Evolutionary conservation across 352 stramenopile genomes (phyloP), one percentile per base, ranked within the genome.

Genomic region (Phytophthora uliginosa): DNA sequence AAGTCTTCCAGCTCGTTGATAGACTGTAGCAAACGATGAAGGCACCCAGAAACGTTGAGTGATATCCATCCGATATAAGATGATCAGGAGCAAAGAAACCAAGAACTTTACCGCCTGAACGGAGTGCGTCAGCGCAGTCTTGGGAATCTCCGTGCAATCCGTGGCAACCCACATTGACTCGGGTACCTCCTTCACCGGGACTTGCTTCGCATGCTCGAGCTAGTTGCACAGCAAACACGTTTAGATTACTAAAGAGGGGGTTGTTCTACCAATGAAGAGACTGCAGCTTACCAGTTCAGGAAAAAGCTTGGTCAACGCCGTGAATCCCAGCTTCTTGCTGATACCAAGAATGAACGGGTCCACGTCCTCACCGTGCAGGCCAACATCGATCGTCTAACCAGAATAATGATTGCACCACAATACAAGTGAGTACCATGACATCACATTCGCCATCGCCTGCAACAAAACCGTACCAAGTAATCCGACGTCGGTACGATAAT

Each of bases 291-390:
- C 88, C 64, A 95, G 70, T 36, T 95, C 86, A 8, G 88, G 83
- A 47, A 93, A 95, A 33, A 75, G 36, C 69, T 95, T 94, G 28
- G 77, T 78, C n/a, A 95, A 72, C 7, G 73, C 77, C 31, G 80
- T 93, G 73, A 89, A 95, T 54, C 85, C 71, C 63, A 88, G 55
- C 69, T 92, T 94, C 78, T 95, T 95, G 66, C 81, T 84, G 47
- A 95, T 78, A 13, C 74, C 74, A 48, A 95, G 81, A 42, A 95
- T 83, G 48, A 95, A 85, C 52, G 88, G 86, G 64, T 95, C 88
- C 55, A 94, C 33, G 24, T 90, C 76, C 17, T 68, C 70, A 0
- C 74, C 71, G 47, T 92, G 89, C 18, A 95, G 66, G 9, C 85
- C 82, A 48, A 95, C 79, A 63, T 93, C 83, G 33, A 95, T 77